These are phyloP conservation scores for Scenedesmus sp. DNA, from an alignment of 163 green algal genomes.

Conservation along the genomic window DNA sequence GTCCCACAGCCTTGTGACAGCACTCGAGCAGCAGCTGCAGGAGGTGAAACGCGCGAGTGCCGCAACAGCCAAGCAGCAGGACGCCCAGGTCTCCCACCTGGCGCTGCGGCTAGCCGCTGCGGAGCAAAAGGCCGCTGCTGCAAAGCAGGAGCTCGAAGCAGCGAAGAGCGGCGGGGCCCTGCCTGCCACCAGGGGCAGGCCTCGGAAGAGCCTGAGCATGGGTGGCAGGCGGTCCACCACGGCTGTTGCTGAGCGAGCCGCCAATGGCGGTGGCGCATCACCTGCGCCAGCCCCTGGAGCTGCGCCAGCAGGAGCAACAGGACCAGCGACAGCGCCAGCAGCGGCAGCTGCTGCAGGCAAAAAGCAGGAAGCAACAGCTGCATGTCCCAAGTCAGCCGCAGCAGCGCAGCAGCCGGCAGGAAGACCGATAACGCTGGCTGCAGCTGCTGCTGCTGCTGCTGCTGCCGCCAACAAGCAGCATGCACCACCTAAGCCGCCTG, in stretches of 20 bases:
- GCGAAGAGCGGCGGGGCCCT: neutral
- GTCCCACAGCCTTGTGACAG: neutral
- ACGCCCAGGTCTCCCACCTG: neutral
- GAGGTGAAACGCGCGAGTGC: neutral
- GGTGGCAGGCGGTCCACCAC: neutral
- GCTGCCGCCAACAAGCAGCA: neutral
- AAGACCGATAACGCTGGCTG: neutral
- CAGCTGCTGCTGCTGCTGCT: neutral
- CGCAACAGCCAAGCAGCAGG: neutral
- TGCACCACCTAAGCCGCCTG: neutral
- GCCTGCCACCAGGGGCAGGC: neutral
- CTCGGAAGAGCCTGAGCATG: neutral
- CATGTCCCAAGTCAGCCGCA: neutral
- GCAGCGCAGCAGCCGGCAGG: slow-evolving; percentile 1
- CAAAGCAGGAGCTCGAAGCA: neutral
- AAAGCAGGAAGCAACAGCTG: neutral
- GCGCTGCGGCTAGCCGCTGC: neutral
- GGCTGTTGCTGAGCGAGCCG: slow-evolving; percentile 8
- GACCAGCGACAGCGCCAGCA: neutral
- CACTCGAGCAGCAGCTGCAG: slow-evolving; percentile 5
- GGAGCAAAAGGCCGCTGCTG: neutral
- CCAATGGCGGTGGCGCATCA: neutral
- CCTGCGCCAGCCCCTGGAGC: neutral
- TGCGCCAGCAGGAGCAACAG: neutral
- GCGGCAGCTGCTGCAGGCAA: neutral